Evolutionary conservation across 2,329 filamentous ascomycete genomes (phyloP), one percentile per base, ranked within the genome.

Genomic region (Fusarium subtropicale): DNA sequence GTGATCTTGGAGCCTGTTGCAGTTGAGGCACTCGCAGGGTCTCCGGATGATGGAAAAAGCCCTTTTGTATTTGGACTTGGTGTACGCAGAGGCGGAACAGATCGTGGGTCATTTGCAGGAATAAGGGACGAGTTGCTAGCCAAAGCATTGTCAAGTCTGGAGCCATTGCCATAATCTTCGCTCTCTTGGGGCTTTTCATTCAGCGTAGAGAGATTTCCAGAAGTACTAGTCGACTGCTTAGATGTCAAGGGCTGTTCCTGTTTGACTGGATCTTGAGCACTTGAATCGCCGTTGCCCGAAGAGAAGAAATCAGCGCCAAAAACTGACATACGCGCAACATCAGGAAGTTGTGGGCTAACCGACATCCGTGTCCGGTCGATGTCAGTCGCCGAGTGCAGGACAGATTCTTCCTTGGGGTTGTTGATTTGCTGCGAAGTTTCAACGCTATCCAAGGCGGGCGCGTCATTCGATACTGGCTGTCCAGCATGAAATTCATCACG

Each of bases 231-330:
- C 34, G 56, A 56, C 18, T 64, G 57, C 12, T 20, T 46, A 10
- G 58, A 34, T 36, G 16, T n/a, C 31, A 45, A 18, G 24, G 63
- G 39, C 28, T 61, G 66, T 38, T 53, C 69, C 41, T 66, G 61
- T 50, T 72, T 72, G 33, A 44, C 30, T 26, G 58, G 58, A 20
- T 68, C 64, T 28, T 59, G 56, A 20, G 54, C 39, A 30, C 41
- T 28, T 13, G 61, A 46, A 15, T 64, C 61, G 15, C 63, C 34
- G n/a, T 56, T 72, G 28, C 78, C 67, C 45, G 80, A 68, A 7
- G 83, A 82, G 64, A 90, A 89, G 44, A 90, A 81, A 60, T 89
- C 87, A 42, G 85, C 80, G 2, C 87, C 87, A 74, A 90, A 90
- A 2, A 82, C 82, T 42, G 88, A 90, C 79, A 90, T 81, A 28